phyloP scores from a whole-genome alignment of 2,329 filamentous ascomycete genomes.

The Calcarisporium arbuscula region DNA sequence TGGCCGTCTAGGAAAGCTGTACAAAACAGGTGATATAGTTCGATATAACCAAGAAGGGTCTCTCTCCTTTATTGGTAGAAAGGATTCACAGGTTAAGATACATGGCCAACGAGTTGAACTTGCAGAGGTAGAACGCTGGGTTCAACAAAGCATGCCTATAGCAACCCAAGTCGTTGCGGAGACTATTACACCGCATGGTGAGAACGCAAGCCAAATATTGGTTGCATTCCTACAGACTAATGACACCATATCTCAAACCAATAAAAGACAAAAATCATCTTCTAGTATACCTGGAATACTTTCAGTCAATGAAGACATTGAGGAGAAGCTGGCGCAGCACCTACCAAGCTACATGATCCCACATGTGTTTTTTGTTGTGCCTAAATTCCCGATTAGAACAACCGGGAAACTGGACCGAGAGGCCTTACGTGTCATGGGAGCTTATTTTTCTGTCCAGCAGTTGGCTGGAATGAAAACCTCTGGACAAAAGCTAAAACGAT shows the following conservation, averaged over 20 bases:
- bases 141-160: background rate
- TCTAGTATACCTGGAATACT: too few relatives aligned
- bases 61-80: constrained; percentile 16
- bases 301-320: too few relatives aligned
- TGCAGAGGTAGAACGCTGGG: constrained; percentile 9
- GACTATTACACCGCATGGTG: background rate
- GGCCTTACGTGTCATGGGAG: background rate
- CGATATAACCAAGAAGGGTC: constrained; percentile 22
- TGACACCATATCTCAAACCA: too few relatives aligned
- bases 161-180: background rate
- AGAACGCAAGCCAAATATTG: background rate
- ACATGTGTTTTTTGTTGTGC: background rate
- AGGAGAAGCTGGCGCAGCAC: background rate
- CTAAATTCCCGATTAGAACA: background rate
- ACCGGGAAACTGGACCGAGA: background rate
- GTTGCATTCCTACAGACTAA: background rate
- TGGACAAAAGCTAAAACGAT: background rate
- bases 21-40: constrained; percentile 17
- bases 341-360: constrained; percentile 1
- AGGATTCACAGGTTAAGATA: constrained; percentile 27
- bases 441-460: background rate
- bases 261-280: too few relatives aligned
- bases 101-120: constrained; percentile 48
- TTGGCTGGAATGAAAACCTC: background rate
- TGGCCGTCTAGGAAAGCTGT: constrained; percentile 4